Evolutionary conservation across 208 protist genomes (phyloP).

Genomic region (Wallacemonas sp.): DNA sequence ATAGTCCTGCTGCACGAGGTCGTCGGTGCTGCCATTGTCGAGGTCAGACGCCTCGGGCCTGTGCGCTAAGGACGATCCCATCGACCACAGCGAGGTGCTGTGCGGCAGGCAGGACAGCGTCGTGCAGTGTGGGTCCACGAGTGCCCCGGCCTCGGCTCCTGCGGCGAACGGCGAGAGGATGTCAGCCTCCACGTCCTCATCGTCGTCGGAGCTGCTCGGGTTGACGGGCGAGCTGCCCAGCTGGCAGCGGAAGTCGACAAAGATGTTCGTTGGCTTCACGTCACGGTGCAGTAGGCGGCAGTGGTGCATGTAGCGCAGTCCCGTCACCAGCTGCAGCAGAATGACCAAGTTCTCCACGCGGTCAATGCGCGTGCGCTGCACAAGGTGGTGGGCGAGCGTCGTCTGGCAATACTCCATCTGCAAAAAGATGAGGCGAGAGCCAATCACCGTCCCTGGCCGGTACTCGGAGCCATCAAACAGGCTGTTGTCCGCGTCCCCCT

Average conservation of each 20-base stretch:
- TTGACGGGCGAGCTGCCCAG: slow-evolving; percentile 20
- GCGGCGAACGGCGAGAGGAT: neutral
- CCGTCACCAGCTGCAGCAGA: slow-evolving; percentile 55
- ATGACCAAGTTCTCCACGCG: slow-evolving; percentile 84
- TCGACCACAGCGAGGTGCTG: slow-evolving; percentile 9
- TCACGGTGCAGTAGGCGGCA: slow-evolving; percentile 79
- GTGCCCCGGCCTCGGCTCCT: neutral
- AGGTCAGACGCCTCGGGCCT: neutral
- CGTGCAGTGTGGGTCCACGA: slow-evolving; percentile 3
- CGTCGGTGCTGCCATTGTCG: slow-evolving; percentile 1
- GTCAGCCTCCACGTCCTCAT: slow-evolving; percentile 19
- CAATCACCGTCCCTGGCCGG: slow-evolving; percentile 30
- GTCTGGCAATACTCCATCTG: slow-evolving; percentile 88
- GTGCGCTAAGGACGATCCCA: neutral
- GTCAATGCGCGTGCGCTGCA: slow-evolving; percentile 46
- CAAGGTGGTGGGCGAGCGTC: slow-evolving; percentile 68
- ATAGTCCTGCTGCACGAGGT: neutral
- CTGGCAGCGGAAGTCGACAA: slow-evolving; percentile 80
- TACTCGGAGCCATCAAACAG: neutral
- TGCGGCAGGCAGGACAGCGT: slow-evolving; percentile 9
- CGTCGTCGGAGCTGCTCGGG: slow-evolving; percentile 24
- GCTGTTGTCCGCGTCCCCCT: slow-evolving; percentile 6
- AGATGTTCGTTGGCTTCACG: slow-evolving; percentile 87
- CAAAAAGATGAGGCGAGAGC: slow-evolving; percentile 71
- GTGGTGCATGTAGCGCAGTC: slow-evolving; percentile 71